These are phyloP conservation scores for Alternaria arbusti DNA, from an alignment of 2,329 filamentous ascomycete genomes.

Conservation along the genomic window DNA sequence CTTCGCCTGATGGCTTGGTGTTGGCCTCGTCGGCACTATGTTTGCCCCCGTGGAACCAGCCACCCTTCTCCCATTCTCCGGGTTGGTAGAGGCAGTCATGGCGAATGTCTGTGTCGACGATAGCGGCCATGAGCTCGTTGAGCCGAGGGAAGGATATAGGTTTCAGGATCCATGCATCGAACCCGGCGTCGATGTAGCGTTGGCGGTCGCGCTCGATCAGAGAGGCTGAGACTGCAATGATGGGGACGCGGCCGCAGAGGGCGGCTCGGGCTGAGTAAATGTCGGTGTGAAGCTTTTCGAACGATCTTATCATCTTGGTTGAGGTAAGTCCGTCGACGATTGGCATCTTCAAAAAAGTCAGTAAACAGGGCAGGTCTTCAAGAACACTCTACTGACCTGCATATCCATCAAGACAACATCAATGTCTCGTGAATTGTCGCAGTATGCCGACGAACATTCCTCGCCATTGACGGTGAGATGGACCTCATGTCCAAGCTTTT, in stretches of 20 bases:
- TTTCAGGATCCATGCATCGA: constrained; percentile 91
- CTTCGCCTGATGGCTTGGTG: constrained; percentile 42
- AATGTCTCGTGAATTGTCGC: constrained; percentile 66
- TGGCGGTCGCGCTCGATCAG: constrained; percentile 72
- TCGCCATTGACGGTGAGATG: constrained; percentile 80
- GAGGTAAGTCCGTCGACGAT: constrained; percentile 85
- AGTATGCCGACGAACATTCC: constrained; percentile 77
- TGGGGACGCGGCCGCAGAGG: constrained; percentile 72
- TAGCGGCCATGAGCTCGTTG: constrained; percentile 71
- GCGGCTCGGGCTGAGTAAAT: constrained; percentile 65
- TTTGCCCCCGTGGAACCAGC: constrained; percentile 71
- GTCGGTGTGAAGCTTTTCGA: constrained; percentile 64
- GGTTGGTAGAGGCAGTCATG: constrained; percentile 69
- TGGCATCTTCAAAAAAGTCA: constrained; percentile 71
- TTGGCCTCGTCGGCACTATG: constrained; percentile 46
- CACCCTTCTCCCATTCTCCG: constrained; percentile 83
- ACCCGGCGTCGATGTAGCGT: constrained; percentile 77
- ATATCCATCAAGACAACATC: constrained; percentile 92
- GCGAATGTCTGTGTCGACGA: constrained; percentile 66
- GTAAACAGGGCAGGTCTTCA: not conserved
- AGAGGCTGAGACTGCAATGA: constrained; percentile 87
- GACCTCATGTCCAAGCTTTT: constrained; percentile 76
- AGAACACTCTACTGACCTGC: constrained; percentile 66
- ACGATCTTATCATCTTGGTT: constrained; percentile 81
- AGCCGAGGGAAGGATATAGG: constrained; percentile 83